Evolutionary conservation across 2,329 filamentous ascomycete genomes (phyloP).

Genomic region (Ceratocystis alfenasii): DNA sequence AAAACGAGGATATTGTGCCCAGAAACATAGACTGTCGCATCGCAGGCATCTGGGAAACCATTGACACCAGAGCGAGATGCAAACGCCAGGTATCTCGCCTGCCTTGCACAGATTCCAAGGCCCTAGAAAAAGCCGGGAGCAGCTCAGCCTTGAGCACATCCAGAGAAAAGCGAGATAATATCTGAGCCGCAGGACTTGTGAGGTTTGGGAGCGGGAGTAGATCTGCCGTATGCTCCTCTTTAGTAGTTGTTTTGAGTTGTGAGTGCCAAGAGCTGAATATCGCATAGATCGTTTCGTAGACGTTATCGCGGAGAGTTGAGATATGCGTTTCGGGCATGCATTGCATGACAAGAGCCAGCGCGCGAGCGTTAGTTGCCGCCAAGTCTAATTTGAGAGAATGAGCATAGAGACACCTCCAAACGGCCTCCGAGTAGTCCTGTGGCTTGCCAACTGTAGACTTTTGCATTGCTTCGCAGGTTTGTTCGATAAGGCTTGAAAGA

Average conservation of each 20-base stretch:
- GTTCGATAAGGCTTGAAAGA: conserved; percentile 14
- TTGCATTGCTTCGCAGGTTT: conserved; percentile 14
- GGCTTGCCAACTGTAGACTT: conserved; percentile 12
- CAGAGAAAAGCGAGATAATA: conserved; percentile 14
- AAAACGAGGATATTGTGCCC: conserved; percentile 22
- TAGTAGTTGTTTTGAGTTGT: not conserved
- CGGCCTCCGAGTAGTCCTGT: conserved; percentile 13
- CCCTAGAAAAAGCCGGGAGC: not conserved
- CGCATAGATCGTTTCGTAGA: not conserved
- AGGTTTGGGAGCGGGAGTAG: conserved; percentile 19
- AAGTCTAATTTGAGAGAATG: conserved; percentile 16
- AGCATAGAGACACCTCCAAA: conserved; percentile 20
- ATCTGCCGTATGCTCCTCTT: not conserved
- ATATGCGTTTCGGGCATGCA: conserved; percentile 14
- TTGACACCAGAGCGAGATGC: conserved; percentile 23
- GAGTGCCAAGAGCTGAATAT: conserved; percentile 7
- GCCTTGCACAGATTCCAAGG: not conserved
- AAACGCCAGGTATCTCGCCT: conserved; percentile 9
- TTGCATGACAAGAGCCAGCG: conserved; percentile 14
- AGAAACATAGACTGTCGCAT: conserved; percentile 22
- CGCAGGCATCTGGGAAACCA: conserved; percentile 23
- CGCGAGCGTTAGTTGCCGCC: conserved; percentile 12
- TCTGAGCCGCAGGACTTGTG: conserved; percentile 13
- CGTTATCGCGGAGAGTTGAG: not conserved
- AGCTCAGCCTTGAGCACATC: not conserved